Base-by-base conservation (phyloP, 805 yeast species). In the Wickerhamomyces bisporus region DNA sequence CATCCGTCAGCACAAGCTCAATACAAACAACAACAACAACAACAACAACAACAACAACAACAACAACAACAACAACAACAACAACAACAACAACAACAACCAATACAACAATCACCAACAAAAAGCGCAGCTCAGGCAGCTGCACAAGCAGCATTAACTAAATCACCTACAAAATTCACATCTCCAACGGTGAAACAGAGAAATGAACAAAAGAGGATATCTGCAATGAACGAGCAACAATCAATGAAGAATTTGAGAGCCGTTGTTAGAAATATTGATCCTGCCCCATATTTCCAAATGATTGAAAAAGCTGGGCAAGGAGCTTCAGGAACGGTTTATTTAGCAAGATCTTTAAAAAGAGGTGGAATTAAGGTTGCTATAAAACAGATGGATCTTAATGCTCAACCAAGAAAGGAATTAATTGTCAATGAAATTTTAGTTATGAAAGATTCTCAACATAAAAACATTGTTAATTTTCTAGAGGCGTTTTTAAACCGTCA, bases 261-360 rank as follows among this genome's bases (percentile, higher is more conserved):
- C 4, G 96, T 89, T 24, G 96, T 93, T 9, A 78, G 81, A 47
- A 77, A 74, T 50, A 73, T 77, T 30, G 95, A 93, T 62, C 99
- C 99, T n/a, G 71, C 86, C 6, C 82, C 87, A 30, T 73, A 73
- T 43, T 85, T 84, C 65, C 77, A 77, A 53, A 79, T 83, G 62
- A 71, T 85, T 43, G 87, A 81, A 55, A 81, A 82, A 48, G 93
- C 91, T 1, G 99, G 99, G 14, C 98, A 93, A 65, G 99, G 99
- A 53, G 99, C 99, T 0, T 78, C 89, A 45, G 99, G 98, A 15
- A 87, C 94, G 3, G 99, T 93, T 15, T 93, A 84, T 56, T 68
- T 88, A 34, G 96, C 96, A 1, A 80, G 77, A 53, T 73, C 82
- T 32, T 62, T 76, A 34, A 70, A 69, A 39, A 62, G 72, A 19